A percentile compares a stretch with the other conserved stretches of the same genome.
phyloP scores from a whole-genome alignment of 352 stramenopile species.

The Globisporangium apiculatum region DNA sequence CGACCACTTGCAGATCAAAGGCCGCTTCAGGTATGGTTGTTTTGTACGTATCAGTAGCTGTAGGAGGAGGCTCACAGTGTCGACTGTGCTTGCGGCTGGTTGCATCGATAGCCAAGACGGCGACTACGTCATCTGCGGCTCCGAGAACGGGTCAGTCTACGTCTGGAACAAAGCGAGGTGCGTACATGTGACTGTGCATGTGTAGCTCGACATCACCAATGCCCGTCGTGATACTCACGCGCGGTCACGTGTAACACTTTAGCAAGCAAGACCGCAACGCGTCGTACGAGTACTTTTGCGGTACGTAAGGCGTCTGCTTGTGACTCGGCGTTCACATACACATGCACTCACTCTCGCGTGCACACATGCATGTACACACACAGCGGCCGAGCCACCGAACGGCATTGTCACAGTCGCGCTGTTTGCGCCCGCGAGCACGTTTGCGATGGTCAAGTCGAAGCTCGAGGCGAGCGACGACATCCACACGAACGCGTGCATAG shows the following conservation, averaged over 20 bases:
- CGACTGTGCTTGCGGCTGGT: not conserved
- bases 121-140: slow-evolving; percentile 83
- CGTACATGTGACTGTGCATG: not conserved
- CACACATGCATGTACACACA: not conserved
- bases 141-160: slow-evolving; percentile 80
- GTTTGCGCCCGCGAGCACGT: slow-evolving; percentile 75
- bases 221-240: slow-evolving; percentile 11
- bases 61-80: not conserved
- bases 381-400: slow-evolving; percentile 57
- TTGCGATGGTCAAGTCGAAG: slow-evolving; percentile 73
- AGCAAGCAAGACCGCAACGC: slow-evolving; percentile 75
- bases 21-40: slow-evolving; percentile 54
- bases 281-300: slow-evolving; percentile 75
- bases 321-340: not conserved
- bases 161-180: slow-evolving; percentile 81
- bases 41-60: not conserved
- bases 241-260: slow-evolving; percentile 35
- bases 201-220: too few species aligned
- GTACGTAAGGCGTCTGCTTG: slow-evolving; percentile 18
- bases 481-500: slow-evolving; percentile 64
- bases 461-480: slow-evolving; percentile 51
- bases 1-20: slow-evolving; percentile 84
- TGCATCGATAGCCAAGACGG: slow-evolving; percentile 55
- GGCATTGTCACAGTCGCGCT: slow-evolving; percentile 77
- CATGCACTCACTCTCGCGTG: not conserved